Evolutionary conservation across 768 basidiomycete genomes (phyloP).

Genomic region (Amanita rubescens): DNA sequence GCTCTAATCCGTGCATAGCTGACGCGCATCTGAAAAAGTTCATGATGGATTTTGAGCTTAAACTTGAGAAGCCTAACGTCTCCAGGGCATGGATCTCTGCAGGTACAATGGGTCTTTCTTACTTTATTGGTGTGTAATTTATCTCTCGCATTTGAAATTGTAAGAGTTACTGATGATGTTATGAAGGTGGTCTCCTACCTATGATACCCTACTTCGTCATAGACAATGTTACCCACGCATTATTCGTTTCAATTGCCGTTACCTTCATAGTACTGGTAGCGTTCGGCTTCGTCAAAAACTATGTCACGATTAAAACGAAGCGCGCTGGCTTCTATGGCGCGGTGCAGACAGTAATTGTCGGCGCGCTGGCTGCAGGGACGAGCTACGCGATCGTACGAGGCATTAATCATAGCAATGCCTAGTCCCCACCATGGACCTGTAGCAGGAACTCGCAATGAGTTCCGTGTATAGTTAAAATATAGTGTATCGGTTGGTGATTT

Average conservation of each 20-base stretch:
- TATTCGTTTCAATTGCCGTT: neutral
- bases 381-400: neutral
- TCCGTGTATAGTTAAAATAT: no score
- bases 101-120: neutral
- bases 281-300: neutral
- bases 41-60: slow-evolving; percentile 1
- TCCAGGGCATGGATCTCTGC: slow-evolving; percentile 1
- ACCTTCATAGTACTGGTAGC: neutral
- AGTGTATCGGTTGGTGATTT: no score
- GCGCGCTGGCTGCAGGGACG: neutral
- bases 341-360: neutral
- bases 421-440: neutral
- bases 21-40: neutral
- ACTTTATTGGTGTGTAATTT: neutral
- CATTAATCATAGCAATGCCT: neutral
- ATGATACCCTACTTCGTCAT: slow-evolving; percentile 1
- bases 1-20: neutral
- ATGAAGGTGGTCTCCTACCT: neutral
- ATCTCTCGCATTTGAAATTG: neutral
- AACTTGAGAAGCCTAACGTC: neutral
- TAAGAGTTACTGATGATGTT: neutral
- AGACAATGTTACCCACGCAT: neutral
- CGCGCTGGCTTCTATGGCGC: neutral
- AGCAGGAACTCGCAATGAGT: no score
- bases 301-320: neutral